Percentiles rank a stretch among this genome's conserved stretches.
phyloP scores from a whole-genome alignment of 1,139 yeast genomes.

The Kodamaea arcana region DNA sequence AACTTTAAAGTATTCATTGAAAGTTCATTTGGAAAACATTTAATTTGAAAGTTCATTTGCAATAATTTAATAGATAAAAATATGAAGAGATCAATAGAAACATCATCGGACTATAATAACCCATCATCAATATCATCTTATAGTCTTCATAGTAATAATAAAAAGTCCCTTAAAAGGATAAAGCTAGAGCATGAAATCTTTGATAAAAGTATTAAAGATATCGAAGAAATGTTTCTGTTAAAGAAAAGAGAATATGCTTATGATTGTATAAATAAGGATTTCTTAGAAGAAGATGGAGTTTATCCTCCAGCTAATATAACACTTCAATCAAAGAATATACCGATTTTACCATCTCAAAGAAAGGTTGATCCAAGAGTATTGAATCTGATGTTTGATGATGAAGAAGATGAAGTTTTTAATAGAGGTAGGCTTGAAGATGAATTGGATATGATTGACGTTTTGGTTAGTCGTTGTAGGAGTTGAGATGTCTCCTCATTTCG shows the following conservation, averaged over 20 bases:
- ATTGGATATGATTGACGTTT: constrained; percentile 20
- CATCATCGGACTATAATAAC: constrained; percentile 5
- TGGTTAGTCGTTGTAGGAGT: constrained; percentile 9
- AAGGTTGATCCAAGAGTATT: constrained; percentile 1
- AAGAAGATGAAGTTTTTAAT: constrained; percentile 2
- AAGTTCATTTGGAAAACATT: too few relatives aligned
- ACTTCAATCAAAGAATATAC: constrained; percentile 4
- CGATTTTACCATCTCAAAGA: constrained; percentile 10
- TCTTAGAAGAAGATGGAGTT: constrained; percentile 8
- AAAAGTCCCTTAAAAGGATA: constrained; percentile 22
- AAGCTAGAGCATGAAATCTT: constrained; percentile 26
- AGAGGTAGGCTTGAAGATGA: constrained; percentile 17
- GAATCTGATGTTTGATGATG: constrained; percentile 6
- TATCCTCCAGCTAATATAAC: constrained; percentile 4
- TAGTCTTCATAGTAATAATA: neutral
- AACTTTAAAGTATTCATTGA: too few relatives aligned
- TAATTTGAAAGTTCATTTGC: too few relatives aligned
- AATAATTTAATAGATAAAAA: neutral
- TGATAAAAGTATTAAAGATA: constrained; percentile 26
- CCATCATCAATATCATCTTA: constrained; percentile 3
- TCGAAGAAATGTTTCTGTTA: constrained; percentile 24
- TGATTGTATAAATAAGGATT: constrained; percentile 25
- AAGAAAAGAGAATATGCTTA: constrained; percentile 14
- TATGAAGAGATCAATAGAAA: constrained; percentile 9
- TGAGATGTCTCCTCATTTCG: neutral